Percentiles rank a stretch among this genome's conserved stretches.
These are phyloP conservation scores for Globisporangium okanoganense DNA, from an alignment of 352 stramenopile species.

Conservation along the genomic window DNA sequence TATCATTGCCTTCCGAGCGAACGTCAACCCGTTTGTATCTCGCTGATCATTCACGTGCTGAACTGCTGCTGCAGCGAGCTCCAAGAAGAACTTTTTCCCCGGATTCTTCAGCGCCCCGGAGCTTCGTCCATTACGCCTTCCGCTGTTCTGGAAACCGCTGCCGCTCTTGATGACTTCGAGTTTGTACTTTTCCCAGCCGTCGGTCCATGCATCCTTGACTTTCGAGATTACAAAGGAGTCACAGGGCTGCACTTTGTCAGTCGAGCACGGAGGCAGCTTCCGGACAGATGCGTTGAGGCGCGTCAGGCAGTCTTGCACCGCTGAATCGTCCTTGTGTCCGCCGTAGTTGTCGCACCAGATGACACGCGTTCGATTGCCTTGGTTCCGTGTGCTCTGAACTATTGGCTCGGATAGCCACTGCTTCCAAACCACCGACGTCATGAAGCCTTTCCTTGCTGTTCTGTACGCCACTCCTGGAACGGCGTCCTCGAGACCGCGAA, in stretches of 20 bases:
- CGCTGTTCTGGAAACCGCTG: too few relatives aligned
- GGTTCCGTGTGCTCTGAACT: neutral
- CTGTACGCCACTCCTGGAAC: neutral
- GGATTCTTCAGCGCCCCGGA: too few relatives aligned
- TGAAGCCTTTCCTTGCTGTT: neutral
- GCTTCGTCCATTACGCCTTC: too few relatives aligned
- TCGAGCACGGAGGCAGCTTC: neutral
- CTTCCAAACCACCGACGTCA: neutral
- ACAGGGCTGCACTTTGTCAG: neutral
- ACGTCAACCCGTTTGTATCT: too few relatives aligned
- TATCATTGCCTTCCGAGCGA: too few relatives aligned
- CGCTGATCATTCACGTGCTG: too few relatives aligned
- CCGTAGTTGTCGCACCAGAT: neutral
- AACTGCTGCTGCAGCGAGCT: too few relatives aligned
- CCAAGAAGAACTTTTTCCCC: too few relatives aligned
- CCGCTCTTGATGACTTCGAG: too few relatives aligned
- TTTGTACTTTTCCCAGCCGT: too few relatives aligned
- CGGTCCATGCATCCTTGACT: neutral
- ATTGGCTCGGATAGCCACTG: neutral
- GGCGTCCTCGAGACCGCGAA: neutral
- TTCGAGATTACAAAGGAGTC: constrained; percentile 1
- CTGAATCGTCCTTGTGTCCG: neutral
- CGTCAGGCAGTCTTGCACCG: neutral
- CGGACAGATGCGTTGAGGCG: neutral
- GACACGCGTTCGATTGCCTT: neutral